These are phyloP conservation scores for Penicillium turbatum DNA, from an alignment of 495 filamentous ascomycete genomes.

Conservation along the genomic window DNA sequence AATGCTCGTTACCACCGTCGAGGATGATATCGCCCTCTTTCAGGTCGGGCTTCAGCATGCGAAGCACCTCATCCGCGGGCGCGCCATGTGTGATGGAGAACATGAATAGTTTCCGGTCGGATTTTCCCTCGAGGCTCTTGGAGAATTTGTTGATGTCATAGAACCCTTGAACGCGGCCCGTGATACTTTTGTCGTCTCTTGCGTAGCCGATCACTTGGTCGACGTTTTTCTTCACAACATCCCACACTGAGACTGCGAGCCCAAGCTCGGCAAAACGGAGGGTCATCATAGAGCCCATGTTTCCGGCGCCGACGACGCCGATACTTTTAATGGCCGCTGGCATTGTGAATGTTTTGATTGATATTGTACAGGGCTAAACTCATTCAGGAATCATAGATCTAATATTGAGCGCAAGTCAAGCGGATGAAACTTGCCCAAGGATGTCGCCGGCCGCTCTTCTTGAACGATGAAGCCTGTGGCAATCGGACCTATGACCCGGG, in stretches of 20 bases:
- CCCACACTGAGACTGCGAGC: conserved; percentile 57
- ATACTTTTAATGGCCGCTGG: conserved; percentile 41
- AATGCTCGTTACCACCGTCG: conserved; percentile 70
- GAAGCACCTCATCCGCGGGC: conserved; percentile 63
- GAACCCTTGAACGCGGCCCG: conserved; percentile 35
- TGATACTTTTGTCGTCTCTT: conserved; percentile 18
- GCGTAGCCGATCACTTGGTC: conserved; percentile 32
- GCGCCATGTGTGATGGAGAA: conserved; percentile 68
- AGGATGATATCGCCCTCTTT: conserved; percentile 64
- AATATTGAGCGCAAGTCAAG: too few species aligned
- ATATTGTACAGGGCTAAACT: not conserved
- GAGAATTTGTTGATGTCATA: conserved; percentile 39
- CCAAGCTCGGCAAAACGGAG: conserved; percentile 60
- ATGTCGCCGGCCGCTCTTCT: conserved; percentile 2
- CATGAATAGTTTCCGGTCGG: conserved; percentile 49
- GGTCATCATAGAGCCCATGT: conserved; percentile 64
- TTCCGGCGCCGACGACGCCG: conserved; percentile 61
- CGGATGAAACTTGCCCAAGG: not conserved
- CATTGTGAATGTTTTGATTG: conserved; percentile 15
- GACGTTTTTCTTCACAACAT: conserved; percentile 49
- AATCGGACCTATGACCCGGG: conserved; percentile 9
- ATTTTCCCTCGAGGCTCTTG: conserved; percentile 34
- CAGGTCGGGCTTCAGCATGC: conserved; percentile 51
- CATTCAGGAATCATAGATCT: not conserved
- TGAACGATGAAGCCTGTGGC: conserved; percentile 15